Evolutionary conservation across 164 flowering plant species (phyloP), one percentile per base, ranked within the genome.

Genomic region (Annona squamosa): DNA sequence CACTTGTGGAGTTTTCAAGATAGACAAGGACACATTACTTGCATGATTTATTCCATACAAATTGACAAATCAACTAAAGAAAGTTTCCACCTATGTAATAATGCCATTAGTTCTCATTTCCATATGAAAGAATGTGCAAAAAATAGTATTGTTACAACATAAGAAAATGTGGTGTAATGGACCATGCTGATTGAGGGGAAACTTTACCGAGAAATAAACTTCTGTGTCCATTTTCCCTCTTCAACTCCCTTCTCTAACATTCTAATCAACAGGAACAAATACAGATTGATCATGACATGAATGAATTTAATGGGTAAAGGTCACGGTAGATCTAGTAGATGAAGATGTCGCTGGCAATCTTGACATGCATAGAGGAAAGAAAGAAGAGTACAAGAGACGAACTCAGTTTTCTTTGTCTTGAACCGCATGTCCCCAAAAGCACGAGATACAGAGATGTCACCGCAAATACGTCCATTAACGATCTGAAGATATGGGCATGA

Each of bases 341-440:
- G 19, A 43, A 12, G 48, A 19, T 48, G 52, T 65, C 13, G 70
- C 45, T 4, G 52, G 10, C 12, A 62, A 67, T 18, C 46, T 57
- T 72, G 4, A 48, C 37, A 37, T 17, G 64, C 64, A 67, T 18
- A 64, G 72, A 76, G 73, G 64, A 73, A 71, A 65, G 79, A 75
- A 65, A 63, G 70, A 68, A 61, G 74, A 81, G 83, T 73, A 72
- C 78, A 81, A 77, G 80, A 74, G 76, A 84, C 88, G 48, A 75
- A 91, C 99, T 91, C 98, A 71, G 84, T 85, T 82, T 95, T 95
- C 87, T 88, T 95, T 75, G 93, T 93, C 87, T 93, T 95, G 81
- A 89, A 95, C 48, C 97, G 86, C 67, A 86, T 79, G 83, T 95
- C 99, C 75, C 99, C 99, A 87, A 95, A 93, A 76, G 99, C 97